These are phyloP conservation scores for Euclidium syriacum DNA, from an alignment of 345 rosid species.

Conservation along the genomic window DNA sequence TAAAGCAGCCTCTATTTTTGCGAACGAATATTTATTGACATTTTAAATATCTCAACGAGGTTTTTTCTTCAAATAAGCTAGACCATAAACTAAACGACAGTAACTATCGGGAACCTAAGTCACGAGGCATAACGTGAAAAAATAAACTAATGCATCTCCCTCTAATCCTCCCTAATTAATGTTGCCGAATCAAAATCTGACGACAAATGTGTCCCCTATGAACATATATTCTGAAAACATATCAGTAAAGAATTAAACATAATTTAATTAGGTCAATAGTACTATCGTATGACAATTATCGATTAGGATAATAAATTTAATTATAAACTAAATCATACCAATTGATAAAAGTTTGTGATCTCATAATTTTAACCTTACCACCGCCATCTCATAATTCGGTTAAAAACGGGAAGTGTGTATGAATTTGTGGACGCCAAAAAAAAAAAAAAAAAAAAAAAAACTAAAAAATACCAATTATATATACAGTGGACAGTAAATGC, in stretches of 20 bases:
- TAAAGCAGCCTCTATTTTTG: too few species aligned
- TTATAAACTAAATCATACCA: neutral
- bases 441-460: neutral
- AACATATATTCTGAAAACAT: neutral
- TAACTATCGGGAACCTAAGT: neutral
- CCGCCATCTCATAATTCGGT: too few species aligned
- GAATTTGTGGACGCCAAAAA: too few species aligned
- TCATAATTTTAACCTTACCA: too few species aligned
- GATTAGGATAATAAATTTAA: neutral
- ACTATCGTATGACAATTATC: neutral
- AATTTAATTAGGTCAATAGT: neutral
- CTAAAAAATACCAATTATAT: neutral
- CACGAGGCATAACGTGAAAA: neutral
- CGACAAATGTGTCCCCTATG: slow-evolving; percentile 9
- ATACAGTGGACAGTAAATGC: slow-evolving; percentile 22
- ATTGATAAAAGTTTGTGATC: too few species aligned
- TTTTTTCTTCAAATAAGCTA: neutral
- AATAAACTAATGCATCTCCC: neutral
- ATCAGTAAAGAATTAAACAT: neutral
- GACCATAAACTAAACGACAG: neutral
- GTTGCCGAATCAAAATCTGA: neutral
- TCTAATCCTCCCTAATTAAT: slow-evolving; percentile 12
- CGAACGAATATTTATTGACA: neutral
- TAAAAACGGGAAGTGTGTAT: too few species aligned
- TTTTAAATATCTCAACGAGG: neutral